Base-by-base conservation (phyloP, 352 stramenopile genomes). In the Globisporangium echinulatum region DNA sequence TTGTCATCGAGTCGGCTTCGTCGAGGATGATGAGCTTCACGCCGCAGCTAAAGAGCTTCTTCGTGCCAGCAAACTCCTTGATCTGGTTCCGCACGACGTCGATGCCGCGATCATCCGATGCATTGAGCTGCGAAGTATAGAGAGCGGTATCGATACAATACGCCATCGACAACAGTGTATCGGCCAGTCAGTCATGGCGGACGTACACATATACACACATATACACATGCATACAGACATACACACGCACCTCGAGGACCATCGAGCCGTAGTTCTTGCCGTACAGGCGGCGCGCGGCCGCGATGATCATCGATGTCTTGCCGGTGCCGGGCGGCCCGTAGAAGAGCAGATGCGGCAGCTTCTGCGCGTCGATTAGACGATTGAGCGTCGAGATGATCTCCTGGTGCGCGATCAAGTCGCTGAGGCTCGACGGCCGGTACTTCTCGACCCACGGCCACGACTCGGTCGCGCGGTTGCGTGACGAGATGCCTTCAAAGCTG, bases 11-110 rank as follows among this genome's bases (percentile, higher is more conserved):
- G 71, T 99, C 96, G n/a, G 94, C 94, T 65, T 99, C 96, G 64
- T 99, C 96, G n/a, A 99, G 75, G 67, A 99, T 98, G 58, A 99
- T 97, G 33, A 99, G 70, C 75, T 99, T 99, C 42, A 98, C 87
- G 33, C 96, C 95, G 51, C 48, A 90, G 66, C 77, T 90, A 69
- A 98, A 99, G 11, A 98, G 88, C 66, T 98, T 98, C 66, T 97
- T 96, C 15, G 96, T 99, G 36, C 91, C 95, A 0, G 97, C 96
- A 68, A 99, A 99, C 65, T 98, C 92, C 69, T 99, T 99, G 61
- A 99, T 98, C 74, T 99, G 91, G 67, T 99, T 96, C 40, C 97
- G 90, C 43, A 99, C 97, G 17, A 99, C 93, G 58, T 97, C 90
- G 66, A 99, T 99, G 51, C 96, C 96, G 68, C 96, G 88, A 59